Evolutionary conservation across 179 eudicot species (phyloP), one percentile per base, ranked within the genome.

Genomic region (Spergularia azorica): DNA sequence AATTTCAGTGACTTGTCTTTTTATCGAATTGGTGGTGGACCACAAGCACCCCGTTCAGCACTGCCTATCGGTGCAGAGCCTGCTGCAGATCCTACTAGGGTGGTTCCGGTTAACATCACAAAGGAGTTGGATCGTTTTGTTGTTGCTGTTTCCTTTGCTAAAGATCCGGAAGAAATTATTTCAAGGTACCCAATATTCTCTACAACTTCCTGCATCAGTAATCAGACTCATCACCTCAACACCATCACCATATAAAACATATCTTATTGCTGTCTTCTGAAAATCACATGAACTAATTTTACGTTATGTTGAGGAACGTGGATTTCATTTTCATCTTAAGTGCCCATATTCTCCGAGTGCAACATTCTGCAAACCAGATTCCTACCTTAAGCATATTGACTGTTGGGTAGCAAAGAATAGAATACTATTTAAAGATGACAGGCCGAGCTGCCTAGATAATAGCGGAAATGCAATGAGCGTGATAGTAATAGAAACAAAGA

Each of bases 31-130:
- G 99, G 99, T 36, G 97, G 99, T 77, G 98, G 98, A 36, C 97
- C 97, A 54, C 97, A 88, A 83, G 99, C 99, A 56, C 99, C 99
- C 75, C 92, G 97, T 41, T 95, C 97, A 43, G 99, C 99, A 86
- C 80, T 95, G 79, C 99, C 99, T 15, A 92, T 88, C 79, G 99
- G 99, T 52, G 99, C 99, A 16, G 92, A 93, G 85, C 98, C 97
- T 79, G 86, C 90, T 75, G 96, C 98, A 3, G 97, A 93, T 65
- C 99, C 91, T 14, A 89, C 88, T 61, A 84, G 99, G 82, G 83
- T 93, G 86, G 90, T 85, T 81, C 90, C 84, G 38, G 97, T 93
- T 26, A 93, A 77, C 76, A 87, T 88, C 54, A 88, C 83, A 83
- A 86, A 83, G 54, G 99, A 95, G 62, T 81, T 95, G 88, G 89